Percentiles rank a stretch among this genome's conserved stretches.
phyloP scores from a whole-genome alignment of 108 stramenopile species.

The Stephanodiscus triporus region DNA sequence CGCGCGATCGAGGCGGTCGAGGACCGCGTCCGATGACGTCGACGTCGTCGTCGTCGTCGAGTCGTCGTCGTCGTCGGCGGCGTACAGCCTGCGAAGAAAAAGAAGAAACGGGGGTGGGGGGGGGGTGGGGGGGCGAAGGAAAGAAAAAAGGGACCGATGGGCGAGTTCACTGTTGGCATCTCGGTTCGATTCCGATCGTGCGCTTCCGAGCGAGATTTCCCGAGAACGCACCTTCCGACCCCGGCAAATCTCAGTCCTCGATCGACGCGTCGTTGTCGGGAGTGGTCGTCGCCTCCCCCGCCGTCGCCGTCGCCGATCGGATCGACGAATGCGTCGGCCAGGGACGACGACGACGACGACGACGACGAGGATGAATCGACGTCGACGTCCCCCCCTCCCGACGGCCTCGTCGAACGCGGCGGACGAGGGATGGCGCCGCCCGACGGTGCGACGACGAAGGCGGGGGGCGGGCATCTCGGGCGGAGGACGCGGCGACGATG shows the following conservation, averaged over 20 bases:
- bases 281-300: background rate
- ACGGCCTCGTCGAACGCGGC: too few species aligned
- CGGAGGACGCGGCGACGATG: too few species aligned
- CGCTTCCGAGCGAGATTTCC: too few species aligned
- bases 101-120: background rate
- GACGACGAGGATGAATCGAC: too few species aligned
- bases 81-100: constrained; percentile 9
- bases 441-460: too few species aligned
- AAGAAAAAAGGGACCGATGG: too few species aligned
- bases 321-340: background rate
- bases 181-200: background rate
- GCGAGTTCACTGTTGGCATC: too few species aligned
- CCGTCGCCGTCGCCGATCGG: background rate
- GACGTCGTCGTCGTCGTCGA: background rate
- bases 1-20: constrained; percentile 54
- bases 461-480: too few species aligned
- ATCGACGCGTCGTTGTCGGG: background rate
- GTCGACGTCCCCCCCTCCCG: background rate
- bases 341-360: background rate
- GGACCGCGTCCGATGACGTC: constrained; percentile 6
- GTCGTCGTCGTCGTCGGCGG: constrained; percentile 1
- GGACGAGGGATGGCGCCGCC: too few species aligned
- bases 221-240: constrained; percentile 19
- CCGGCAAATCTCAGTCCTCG: constrained; percentile 19
- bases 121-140: background rate